Evolutionary conservation across 768 basidiomycete species (phyloP).

Genomic region (Calocybe cyanea): DNA sequence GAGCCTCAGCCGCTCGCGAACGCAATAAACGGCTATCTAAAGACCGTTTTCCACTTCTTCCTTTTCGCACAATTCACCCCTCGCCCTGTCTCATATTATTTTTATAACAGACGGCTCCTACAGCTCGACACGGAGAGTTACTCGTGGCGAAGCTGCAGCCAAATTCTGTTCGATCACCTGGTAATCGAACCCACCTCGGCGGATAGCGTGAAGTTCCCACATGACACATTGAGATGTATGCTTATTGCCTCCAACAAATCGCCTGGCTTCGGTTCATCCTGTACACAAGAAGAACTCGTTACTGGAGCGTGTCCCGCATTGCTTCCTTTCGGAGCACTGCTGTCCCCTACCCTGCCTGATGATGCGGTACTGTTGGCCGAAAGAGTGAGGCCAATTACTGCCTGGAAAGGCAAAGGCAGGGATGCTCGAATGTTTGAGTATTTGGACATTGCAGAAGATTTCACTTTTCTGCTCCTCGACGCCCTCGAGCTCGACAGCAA

Average conservation of each 20-base stretch:
- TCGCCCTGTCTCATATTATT: slow-evolving; percentile 2
- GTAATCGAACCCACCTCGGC: slow-evolving; percentile 18
- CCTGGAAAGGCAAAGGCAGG: slow-evolving; percentile 26
- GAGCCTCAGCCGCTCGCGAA: slow-evolving; percentile 21
- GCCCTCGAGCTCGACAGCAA: slow-evolving; percentile 26
- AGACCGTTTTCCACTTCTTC: slow-evolving; percentile 27
- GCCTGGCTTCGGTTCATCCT: slow-evolving; percentile 29
- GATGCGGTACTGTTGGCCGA: slow-evolving; percentile 22
- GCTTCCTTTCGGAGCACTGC: slow-evolving; percentile 24
- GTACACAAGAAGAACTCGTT: slow-evolving; percentile 30
- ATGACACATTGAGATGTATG: slow-evolving; percentile 18
- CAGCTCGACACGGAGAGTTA: background rate
- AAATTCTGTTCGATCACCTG: slow-evolving; percentile 18
- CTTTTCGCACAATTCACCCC: background rate
- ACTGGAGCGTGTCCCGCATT: slow-evolving; percentile 27
- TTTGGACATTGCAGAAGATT: slow-evolving; percentile 2
- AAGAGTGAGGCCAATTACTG: slow-evolving; percentile 17
- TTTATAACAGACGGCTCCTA: background rate
- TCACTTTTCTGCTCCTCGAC: slow-evolving; percentile 27
- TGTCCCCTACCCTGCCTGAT: slow-evolving; percentile 25
- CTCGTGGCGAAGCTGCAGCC: slow-evolving; percentile 7
- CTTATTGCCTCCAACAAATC: slow-evolving; percentile 27
- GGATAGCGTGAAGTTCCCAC: slow-evolving; percentile 23
- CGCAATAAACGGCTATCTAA: slow-evolving; percentile 26
- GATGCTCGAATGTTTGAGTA: slow-evolving; percentile 15